Evolutionary conservation across 2,329 filamentous ascomycete species (phyloP).

Genomic region (Verticillium alfalfae): DNA sequence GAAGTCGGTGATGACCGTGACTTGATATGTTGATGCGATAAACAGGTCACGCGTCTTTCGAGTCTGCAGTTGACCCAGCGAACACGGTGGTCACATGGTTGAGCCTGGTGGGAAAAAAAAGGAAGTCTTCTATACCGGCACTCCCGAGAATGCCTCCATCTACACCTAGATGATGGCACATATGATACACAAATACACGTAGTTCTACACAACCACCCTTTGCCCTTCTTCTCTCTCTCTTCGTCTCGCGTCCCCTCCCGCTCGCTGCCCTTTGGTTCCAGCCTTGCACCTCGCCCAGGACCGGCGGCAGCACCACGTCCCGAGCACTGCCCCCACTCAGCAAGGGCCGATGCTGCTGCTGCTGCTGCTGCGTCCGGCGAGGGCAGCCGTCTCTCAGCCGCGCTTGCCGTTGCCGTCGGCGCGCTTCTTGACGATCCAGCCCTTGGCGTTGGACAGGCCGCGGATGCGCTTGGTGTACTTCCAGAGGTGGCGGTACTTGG

Average conservation of each 20-base stretch:
- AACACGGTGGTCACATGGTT: no score
- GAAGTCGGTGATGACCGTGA: no score
- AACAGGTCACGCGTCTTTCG: no score
- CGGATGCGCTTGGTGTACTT: constrained; percentile 59
- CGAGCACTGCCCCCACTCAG: background rate
- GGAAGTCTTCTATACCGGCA: constrained; percentile 6
- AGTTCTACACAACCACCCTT: constrained; percentile 11
- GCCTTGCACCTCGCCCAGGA: no score
- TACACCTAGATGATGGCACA: constrained; percentile 12
- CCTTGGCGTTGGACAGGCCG: constrained; percentile 34
- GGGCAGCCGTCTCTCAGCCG: background rate
- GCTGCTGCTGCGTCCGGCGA: no score
- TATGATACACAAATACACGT: constrained; percentile 10
- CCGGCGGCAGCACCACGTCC: no score
- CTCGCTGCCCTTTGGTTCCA: no score
- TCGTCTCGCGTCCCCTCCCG: background rate
- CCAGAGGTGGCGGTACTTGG: constrained; percentile 60
- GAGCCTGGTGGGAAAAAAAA: background rate
- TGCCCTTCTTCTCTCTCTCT: background rate
- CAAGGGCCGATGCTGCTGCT: no score
- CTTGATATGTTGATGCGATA: no score
- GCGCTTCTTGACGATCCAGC: constrained; percentile 30
- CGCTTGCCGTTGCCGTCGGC: constrained; percentile 3
- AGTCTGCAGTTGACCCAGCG: no score
- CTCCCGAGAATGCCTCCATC: constrained; percentile 9